Conservation (phyloP, 768 basidiomycete genomes). For the Suillus weaverae region DNA sequence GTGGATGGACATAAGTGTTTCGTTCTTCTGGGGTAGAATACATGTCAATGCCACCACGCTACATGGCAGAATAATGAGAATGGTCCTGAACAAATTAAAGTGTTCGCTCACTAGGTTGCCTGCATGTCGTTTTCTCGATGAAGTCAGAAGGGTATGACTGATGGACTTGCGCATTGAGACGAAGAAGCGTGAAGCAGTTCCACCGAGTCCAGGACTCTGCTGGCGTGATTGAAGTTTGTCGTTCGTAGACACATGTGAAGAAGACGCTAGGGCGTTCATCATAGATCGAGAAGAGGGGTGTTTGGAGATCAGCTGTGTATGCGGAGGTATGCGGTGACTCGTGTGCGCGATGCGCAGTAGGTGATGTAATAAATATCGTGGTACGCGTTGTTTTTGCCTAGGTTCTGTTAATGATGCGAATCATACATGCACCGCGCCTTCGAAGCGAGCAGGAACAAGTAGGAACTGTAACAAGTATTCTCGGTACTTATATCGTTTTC, state of each 20-base stretch:
- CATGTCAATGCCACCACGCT: constrained; percentile 41
- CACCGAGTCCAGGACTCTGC: constrained; percentile 15
- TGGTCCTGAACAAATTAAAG: neutral
- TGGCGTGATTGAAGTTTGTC: constrained; percentile 8
- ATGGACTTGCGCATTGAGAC: constrained; percentile 33
- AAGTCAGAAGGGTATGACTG: constrained; percentile 14
- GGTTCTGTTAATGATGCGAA: neutral
- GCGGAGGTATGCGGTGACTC: neutral
- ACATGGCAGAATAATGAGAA: constrained; percentile 3
- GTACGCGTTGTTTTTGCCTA: neutral
- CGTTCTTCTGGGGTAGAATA: constrained; percentile 45
- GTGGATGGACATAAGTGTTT: constrained; percentile 30
- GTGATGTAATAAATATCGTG: constrained; percentile 3
- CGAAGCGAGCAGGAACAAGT: neutral
- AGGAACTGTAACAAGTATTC: no score
- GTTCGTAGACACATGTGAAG: constrained; percentile 15
- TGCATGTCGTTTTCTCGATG: constrained; percentile 22
- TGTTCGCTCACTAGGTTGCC: constrained; percentile 21
- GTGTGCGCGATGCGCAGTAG: neutral
- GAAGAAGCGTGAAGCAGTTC: constrained; percentile 30
- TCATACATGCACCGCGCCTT: neutral
- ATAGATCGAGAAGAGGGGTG: neutral
- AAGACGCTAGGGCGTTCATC: constrained; percentile 18
- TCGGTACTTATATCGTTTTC: no score
- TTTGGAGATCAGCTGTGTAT: neutral